Evolutionary conservation across 805 yeast species (phyloP).

Genomic region (Candida bentonensis): DNA sequence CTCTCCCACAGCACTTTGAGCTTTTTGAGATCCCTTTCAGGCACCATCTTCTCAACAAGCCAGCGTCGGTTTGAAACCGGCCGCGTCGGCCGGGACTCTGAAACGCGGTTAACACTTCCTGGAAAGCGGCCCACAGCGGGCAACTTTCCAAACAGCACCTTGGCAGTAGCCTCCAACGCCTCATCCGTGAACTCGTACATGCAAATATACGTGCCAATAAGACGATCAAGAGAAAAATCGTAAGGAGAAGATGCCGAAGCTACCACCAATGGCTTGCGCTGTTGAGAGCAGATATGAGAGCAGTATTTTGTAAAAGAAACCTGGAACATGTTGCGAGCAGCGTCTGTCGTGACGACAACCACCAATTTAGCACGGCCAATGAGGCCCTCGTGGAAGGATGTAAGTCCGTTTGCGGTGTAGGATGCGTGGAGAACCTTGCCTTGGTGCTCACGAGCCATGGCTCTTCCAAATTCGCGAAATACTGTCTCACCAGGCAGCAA

Average conservation of each 20-base stretch:
- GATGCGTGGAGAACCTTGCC: constrained; percentile 43
- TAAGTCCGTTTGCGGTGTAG: constrained; percentile 37
- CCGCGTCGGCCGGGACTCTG: neutral
- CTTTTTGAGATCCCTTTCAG: constrained; percentile 36
- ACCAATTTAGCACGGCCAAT: constrained; percentile 38
- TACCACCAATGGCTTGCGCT: constrained; percentile 37
- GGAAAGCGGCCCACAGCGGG: constrained; percentile 41
- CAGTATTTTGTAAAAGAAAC: constrained; percentile 47
- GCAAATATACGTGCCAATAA: constrained; percentile 42
- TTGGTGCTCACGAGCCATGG: constrained; percentile 27
- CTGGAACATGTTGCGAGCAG: constrained; percentile 46
- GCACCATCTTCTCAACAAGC: constrained; percentile 44
- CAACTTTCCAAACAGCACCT: constrained; percentile 40
- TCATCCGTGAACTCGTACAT: constrained; percentile 45
- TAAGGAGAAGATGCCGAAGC: constrained; percentile 52
- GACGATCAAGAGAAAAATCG: constrained; percentile 42
- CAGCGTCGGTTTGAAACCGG: constrained; percentile 20
- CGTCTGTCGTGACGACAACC: constrained; percentile 35
- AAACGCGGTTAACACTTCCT: constrained; percentile 23
- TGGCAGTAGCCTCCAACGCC: constrained; percentile 35
- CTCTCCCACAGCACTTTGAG: constrained; percentile 31
- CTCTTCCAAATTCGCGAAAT: constrained; percentile 32
- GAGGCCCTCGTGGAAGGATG: constrained; percentile 39
- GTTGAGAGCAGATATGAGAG: constrained; percentile 36
- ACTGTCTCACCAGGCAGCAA: constrained; percentile 29